Evolutionary conservation across 176 grass and related monocot species (phyloP), one percentile per base, ranked within the genome.

Genomic region (Rhipidocladum racemiflorum): DNA sequence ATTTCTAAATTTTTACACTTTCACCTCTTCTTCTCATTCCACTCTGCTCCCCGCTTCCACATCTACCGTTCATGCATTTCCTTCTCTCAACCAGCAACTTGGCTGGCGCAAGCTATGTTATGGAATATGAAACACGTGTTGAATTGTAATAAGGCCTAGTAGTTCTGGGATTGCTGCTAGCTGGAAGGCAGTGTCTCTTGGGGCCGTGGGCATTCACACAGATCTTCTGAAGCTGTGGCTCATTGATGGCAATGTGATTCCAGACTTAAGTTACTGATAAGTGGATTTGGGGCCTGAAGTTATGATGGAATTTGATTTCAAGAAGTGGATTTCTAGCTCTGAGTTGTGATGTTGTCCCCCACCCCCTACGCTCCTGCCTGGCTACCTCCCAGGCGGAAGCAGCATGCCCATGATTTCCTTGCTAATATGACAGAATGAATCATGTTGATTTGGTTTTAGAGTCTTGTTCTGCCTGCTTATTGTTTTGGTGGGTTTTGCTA

Each of bases 401-500:
- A 45, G 34, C 51, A 51, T 43, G 9, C 25, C 63, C 35, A 54
- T 81, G 16, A 38, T 42, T 75, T 80, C 11, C 24, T 64, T 66
- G 45, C 38, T 72, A 70, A 62, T 55, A 18, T 73, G 28, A 39
- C 9, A 61, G 25, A 25, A 42, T 72, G 60, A 75, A 17, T 75
- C 49, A 29, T 75, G 11, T 68, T 80, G 23, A 17, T 75, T 61
- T 80, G 32, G 20, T 69, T 60, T 66, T 84, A 48, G 50, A 3
- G 11, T 68, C 64, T 57, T 75, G n/a, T 81, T 75, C 9, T 60
- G 28, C 27, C 25, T 25, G 8, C 39, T 24, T 45, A 57, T 24
- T 61, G n/a, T 76, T 68, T 87, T 68, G 50, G 43, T 43, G 73
- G 34, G 20, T 43, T 81, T 76, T 81, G 27, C 64, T 70, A 76